These are phyloP conservation scores for Pseudozyma tsukubaensis DNA, from an alignment of 1,284 basidiomycete genomes.

Conservation along the genomic window DNA sequence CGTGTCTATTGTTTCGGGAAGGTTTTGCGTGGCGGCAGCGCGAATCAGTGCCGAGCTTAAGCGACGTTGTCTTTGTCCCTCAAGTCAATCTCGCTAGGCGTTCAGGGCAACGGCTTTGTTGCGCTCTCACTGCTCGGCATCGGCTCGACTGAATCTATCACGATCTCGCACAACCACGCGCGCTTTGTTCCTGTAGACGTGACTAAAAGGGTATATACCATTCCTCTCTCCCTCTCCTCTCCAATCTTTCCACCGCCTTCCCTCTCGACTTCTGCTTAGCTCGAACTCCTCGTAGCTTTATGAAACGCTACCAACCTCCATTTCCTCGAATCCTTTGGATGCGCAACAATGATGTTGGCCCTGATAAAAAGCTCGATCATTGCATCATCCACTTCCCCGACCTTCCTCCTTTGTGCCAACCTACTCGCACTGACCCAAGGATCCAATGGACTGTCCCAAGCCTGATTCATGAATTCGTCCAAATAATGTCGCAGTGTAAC, in stretches of 20 bases:
- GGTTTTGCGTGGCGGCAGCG: no score
- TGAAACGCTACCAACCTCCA: conserved; percentile 45
- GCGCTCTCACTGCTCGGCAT: no score
- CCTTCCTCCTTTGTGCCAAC: conserved; percentile 24
- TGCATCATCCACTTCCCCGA: conserved; percentile 43
- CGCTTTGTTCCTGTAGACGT: not conserved
- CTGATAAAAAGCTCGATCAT: conserved; percentile 48
- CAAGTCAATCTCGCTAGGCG: no score
- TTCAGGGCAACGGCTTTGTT: no score
- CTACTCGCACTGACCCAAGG: conserved; percentile 36
- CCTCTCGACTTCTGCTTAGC: not conserved
- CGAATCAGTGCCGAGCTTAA: no score
- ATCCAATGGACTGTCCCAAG: conserved; percentile 45
- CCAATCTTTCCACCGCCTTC: not conserved
- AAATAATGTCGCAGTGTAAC: conserved; percentile 35
- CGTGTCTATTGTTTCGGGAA: no score
- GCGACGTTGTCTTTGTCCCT: no score
- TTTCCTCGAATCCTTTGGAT: conserved; percentile 37
- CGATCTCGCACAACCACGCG: not conserved
- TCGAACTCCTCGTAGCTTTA: conserved; percentile 25
- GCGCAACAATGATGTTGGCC: conserved; percentile 36
- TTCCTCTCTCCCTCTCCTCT: not conserved
- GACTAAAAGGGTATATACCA: conserved; percentile 7
- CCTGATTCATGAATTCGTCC: conserved; percentile 48
- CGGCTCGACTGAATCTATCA: no score